phyloP scores from a whole-genome alignment of 768 basidiomycete species.

The Boletellus emodensis region DNA sequence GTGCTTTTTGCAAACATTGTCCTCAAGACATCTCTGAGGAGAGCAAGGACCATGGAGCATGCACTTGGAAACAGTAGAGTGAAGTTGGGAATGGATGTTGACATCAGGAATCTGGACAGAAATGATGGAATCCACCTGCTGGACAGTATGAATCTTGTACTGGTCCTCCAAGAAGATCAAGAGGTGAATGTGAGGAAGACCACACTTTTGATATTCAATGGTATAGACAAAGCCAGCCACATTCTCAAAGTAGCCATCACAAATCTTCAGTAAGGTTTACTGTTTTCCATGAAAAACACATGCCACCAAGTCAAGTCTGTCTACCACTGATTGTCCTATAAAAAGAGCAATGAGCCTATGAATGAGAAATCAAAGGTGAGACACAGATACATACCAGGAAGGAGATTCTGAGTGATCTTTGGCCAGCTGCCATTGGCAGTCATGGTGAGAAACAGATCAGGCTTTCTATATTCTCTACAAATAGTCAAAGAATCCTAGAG shows the following conservation, averaged over 20 bases:
- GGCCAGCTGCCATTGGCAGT: too few relatives aligned
- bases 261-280: constrained; percentile 35
- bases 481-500: too few relatives aligned
- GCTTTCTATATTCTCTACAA: too few relatives aligned
- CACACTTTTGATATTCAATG: constrained; percentile 57
- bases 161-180: constrained; percentile 32
- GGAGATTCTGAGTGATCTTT: too few relatives aligned
- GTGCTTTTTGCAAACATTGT: constrained; percentile 40
- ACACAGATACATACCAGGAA: too few relatives aligned
- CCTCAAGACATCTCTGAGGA: constrained; percentile 34
- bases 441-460: too few relatives aligned
- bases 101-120: constrained; percentile 1
- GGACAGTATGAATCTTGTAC: constrained; percentile 13
- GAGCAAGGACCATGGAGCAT: constrained; percentile 49
- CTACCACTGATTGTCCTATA: constrained; percentile 35
- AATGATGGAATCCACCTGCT: constrained; percentile 3
- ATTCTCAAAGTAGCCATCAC: constrained; percentile 39
- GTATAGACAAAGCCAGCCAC: constrained; percentile 44
- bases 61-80: background rate
- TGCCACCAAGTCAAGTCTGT: constrained; percentile 46
- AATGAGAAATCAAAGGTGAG: too few relatives aligned
- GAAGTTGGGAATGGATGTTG: background rate
- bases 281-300: constrained; percentile 45
- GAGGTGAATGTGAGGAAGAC: constrained; percentile 53
- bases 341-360: too few relatives aligned